phyloP scores from a whole-genome alignment of 1,139 yeast genomes.

The Petasospora rhodanensis region DNA sequence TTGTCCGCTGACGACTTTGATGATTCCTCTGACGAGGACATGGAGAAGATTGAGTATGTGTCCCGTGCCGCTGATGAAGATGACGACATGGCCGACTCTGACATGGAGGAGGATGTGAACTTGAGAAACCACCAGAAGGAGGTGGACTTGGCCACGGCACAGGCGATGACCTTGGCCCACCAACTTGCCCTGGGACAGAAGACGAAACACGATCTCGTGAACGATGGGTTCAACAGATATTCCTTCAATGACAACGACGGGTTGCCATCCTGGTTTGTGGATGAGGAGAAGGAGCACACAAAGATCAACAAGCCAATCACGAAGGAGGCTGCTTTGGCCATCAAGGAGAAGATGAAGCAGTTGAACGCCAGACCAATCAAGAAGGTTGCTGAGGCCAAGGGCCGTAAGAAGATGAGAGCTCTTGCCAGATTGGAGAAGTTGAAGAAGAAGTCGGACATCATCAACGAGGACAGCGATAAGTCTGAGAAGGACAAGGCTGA shows the following conservation, averaged over 20 bases:
- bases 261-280: slow-evolving; percentile 92
- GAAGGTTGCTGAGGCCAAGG: slow-evolving; percentile 96
- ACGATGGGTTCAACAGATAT: slow-evolving; percentile 88
- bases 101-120: slow-evolving; percentile 42
- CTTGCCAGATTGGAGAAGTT: slow-evolving; percentile 81
- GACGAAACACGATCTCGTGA: slow-evolving; percentile 75
- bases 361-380: slow-evolving; percentile 96
- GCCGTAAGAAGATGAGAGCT: slow-evolving; percentile 95
- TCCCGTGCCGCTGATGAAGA: slow-evolving; percentile 33
- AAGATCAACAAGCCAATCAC: slow-evolving; percentile 89
- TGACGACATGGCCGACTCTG: slow-evolving; percentile 37
- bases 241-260: slow-evolving; percentile 89
- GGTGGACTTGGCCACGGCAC: slow-evolving; percentile 84
- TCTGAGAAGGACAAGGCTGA: slow-evolving; percentile 93
- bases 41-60: slow-evolving; percentile 49
- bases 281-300: slow-evolving; percentile 84
- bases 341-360: slow-evolving; percentile 83
- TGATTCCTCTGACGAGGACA: slow-evolving; percentile 23
- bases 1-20: slow-evolving; percentile 13
- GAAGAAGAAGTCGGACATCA: slow-evolving; percentile 89
- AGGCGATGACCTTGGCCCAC: slow-evolving; percentile 98
- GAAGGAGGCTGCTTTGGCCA: slow-evolving; percentile 91
- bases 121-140: slow-evolving; percentile 47
- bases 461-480: slow-evolving; percentile 82
- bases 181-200: slow-evolving; percentile 87